These are phyloP conservation scores for Sistotremastrum niveocremeum DNA, from an alignment of 768 basidiomycete species.

Conservation along the genomic window DNA sequence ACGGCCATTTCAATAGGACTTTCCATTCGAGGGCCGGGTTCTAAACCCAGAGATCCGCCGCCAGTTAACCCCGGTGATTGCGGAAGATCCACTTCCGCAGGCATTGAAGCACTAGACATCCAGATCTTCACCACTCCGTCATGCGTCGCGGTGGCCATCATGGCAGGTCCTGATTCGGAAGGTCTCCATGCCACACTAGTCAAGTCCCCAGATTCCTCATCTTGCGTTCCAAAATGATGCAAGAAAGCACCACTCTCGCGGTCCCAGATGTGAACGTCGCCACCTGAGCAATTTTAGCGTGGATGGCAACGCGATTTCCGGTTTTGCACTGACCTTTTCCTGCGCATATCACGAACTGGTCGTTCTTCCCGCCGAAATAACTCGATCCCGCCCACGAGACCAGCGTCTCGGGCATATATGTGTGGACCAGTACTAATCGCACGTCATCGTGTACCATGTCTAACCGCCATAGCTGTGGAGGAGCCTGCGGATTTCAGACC, in stretches of 20 bases:
- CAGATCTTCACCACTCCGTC: too few relatives aligned
- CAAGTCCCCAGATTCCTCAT: conserved; percentile 8
- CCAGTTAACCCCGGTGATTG: too few relatives aligned
- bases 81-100: too few relatives aligned
- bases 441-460: conserved; percentile 11
- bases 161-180: too few relatives aligned
- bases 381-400: conserved; percentile 10
- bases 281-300: conserved; percentile 1
- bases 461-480: conserved; percentile 14
- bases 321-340: conserved; percentile 7
- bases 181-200: conserved; percentile 10
- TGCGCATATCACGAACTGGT: conserved; percentile 10
- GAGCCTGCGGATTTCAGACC: conserved; percentile 5
- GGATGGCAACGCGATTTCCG: not conserved
- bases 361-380: conserved; percentile 9
- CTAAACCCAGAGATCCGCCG: too few relatives aligned
- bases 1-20: too few relatives aligned
- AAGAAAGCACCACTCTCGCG: conserved; percentile 9
- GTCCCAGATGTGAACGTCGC: conserved; percentile 12
- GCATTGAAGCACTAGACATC: too few relatives aligned
- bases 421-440: conserved; percentile 8
- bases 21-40: too few relatives aligned
- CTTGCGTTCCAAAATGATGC: conserved; percentile 7
- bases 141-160: too few relatives aligned
- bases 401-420: conserved; percentile 5